Base-by-base conservation (phyloP, 2,329 filamentous ascomycete species). In the Rutstroemia sp. region DNA sequence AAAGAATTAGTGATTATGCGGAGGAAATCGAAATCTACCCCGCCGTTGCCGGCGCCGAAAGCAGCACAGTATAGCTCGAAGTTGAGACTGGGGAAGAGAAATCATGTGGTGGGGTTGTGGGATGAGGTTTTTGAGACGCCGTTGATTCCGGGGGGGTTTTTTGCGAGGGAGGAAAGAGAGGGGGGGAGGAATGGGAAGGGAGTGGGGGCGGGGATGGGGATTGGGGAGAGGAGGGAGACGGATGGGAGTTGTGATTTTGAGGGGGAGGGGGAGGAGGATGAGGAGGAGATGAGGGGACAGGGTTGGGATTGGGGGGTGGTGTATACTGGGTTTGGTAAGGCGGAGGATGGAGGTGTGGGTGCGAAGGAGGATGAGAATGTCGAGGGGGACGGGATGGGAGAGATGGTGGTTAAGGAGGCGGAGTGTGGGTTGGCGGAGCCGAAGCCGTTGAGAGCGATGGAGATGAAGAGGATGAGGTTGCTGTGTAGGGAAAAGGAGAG, bases 391-490 rank as follows among this genome's bases (percentile, higher is more conserved):
- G 21, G n/a, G 14, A 25, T 10, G 39, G 10, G 5, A 45, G 42
- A n/a, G 27, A 30, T 30, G 6, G 27, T 40, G 17, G 25, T 68
- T 1, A 68, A 68, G 56, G 61, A 65, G 27, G 67, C 52, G 38
- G 60, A 68, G 30, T 69, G 67, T 58, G 59, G 60, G 14, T 51
- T 69, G 49, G 56, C 48, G 39, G 58, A 68, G 30, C 67, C 67
- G 9, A 68, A 65, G 51, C 67, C 67, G 8, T 44, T 67, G 30
- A 56, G 66, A 46, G 56, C 63, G 21, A 56, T 58, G 10, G 67
- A 69, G 47, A 65, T 67, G 58, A 65, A 63, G 55, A 62, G 66
- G 23, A 66, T 68, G 64, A 59, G 63, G 49, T 51, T 62, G 25
- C 50, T 69, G 3, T 69, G 67, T 60, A 64, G 61, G 48, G 67